Evolutionary conservation across 495 filamentous ascomycete genomes (phyloP), one percentile per base, ranked within the genome.

Genomic region (Penicillium desertorum): DNA sequence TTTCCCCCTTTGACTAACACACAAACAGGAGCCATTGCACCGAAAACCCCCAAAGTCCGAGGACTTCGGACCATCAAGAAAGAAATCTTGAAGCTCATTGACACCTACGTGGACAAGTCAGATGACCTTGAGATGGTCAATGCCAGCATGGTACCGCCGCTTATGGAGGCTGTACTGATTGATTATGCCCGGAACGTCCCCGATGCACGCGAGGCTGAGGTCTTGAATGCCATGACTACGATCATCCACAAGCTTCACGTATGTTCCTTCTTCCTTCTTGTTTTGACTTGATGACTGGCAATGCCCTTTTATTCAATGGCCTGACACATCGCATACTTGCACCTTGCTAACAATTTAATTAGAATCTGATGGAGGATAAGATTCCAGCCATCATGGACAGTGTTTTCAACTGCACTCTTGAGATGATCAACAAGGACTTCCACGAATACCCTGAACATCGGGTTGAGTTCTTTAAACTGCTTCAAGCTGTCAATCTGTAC

Each of bases 401-500:
- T 65, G 91, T 99, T 19, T 99, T 99, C 69, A 93, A 96, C 72
- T 98, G 94, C 76, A 99, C 94, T 8, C 78, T 99, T 41, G 90
- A 96, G 61, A 99, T 99, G 94, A 98, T 99, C 78, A 99, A 98
- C 83, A 99, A 98, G 74, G 93, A 99, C 68, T 99, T 98, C 77
- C 95, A 96, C 45, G 94, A 99, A 70, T 99, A 95, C 71, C 94
- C 94, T 0, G 94, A 99, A 67, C 94, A 98, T 65, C 87, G 94
- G 41, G 94, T 99, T 4, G 92, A 96, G 71, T 99, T 99, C 71
- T 99, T 98, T 83, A 95, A 94, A 71, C 79, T 98, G 29, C 82
- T 99, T 16, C 83, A 96, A 64, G 90, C 92, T 12, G 96, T 99
- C 76, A 99, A 99, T 66, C 76, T 96, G 5, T 88, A 92, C 70